Percentiles rank a stretch among this genome's conserved stretches.
These are phyloP conservation scores for Solanum peruvianum DNA, from an alignment of 257 asterid species.

Conservation along the genomic window DNA sequence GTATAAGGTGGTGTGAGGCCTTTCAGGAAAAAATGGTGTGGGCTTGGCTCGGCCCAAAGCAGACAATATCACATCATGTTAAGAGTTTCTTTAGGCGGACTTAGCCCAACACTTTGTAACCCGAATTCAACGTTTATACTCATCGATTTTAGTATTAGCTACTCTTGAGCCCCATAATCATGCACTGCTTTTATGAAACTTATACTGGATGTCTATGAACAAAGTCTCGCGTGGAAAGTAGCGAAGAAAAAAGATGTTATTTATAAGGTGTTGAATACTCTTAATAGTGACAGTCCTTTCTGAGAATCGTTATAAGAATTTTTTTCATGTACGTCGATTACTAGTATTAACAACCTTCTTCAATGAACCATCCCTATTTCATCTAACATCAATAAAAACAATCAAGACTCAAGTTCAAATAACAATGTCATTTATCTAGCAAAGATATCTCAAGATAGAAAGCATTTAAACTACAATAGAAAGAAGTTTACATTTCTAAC, in stretches of 20 bases:
- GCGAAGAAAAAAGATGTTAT: not conserved
- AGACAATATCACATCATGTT: not conserved
- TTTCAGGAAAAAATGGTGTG: not conserved
- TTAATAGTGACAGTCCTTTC: not conserved
- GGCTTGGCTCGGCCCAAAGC: not conserved
- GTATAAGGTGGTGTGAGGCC: not conserved
- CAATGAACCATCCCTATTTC: not conserved
- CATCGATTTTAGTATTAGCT: not conserved
- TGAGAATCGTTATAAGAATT: not conserved
- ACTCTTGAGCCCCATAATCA: not conserved
- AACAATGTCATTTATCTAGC: not conserved
- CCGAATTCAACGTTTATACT: not conserved
- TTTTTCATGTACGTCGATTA: not conserved
- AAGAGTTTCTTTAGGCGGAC: not conserved
- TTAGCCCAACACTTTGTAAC: not conserved
- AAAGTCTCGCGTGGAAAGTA: not conserved
- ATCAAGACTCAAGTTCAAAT: not conserved
- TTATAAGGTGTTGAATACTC: not conserved
- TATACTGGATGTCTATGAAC: not conserved
- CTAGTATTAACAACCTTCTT: not conserved
- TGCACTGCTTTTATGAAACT: not conserved
- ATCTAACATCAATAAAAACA: not conserved
- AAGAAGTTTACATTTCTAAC: not conserved
- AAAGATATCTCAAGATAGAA: not conserved
- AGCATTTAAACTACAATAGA: not conserved